Conservation (phyloP, 164 flowering plant species). For the Amborella trichopoda region DNA sequence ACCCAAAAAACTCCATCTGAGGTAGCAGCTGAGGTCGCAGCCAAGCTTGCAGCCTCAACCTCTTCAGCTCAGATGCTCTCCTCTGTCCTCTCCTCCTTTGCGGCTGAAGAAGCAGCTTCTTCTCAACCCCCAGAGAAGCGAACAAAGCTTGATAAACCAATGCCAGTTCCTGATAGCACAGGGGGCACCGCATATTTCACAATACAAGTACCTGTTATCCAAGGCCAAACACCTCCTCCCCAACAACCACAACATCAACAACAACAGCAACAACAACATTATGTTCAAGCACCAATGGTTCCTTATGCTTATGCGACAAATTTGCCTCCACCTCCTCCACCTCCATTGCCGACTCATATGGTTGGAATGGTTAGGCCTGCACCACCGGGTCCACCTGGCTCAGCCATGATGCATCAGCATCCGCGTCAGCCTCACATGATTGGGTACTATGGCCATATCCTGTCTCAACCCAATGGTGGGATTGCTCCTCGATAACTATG, state of each 20-base stretch:
- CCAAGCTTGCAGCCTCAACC: slow-evolving; percentile 80
- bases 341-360: no score
- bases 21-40: slow-evolving; percentile 92
- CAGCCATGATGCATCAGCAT: no score
- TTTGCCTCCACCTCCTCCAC: slow-evolving; percentile 66
- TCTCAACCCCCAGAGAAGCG: slow-evolving; percentile 19
- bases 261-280: slow-evolving; percentile 29
- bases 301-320: slow-evolving; percentile 32
- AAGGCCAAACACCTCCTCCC: slow-evolving; percentile 28
- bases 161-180: slow-evolving; percentile 16
- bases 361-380: no score
- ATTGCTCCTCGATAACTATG: no score
- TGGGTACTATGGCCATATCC: no score
- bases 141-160: slow-evolving; percentile 28
- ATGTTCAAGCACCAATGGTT: slow-evolving; percentile 23
- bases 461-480: no score
- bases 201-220: slow-evolving; percentile 21
- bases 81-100: slow-evolving; percentile 85
- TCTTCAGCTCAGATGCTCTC: slow-evolving; percentile 83
- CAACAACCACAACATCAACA: slow-evolving; percentile 29
- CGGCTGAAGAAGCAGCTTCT: slow-evolving; percentile 72
- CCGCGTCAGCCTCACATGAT: no score
- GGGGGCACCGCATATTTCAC: slow-evolving; percentile 32
- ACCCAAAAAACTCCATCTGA: slow-evolving; percentile 60
- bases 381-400: no score